Conservation (phyloP, 352 stramenopile species). For the Phytophthora hybrid region DNA sequence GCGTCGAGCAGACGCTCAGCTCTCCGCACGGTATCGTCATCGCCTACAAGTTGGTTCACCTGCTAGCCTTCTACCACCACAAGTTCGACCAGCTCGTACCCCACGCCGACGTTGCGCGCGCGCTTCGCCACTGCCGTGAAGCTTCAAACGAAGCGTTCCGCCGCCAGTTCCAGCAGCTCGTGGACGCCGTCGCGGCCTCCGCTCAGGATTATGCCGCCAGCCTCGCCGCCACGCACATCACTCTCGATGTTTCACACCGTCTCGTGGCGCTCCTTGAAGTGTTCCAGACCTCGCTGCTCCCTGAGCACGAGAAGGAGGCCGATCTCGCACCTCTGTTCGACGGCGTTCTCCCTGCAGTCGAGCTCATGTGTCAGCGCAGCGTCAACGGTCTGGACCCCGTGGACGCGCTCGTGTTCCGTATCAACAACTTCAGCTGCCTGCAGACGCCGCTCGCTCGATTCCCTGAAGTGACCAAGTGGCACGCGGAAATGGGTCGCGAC, state of each 20-base stretch:
- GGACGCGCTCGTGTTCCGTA: slow-evolving; percentile 70
- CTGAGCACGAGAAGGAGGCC: slow-evolving; percentile 57
- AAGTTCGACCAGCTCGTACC: slow-evolving; percentile 63
- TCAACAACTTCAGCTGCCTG: slow-evolving; percentile 82
- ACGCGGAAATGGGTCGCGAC: slow-evolving; percentile 38
- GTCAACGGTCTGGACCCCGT: slow-evolving; percentile 45
- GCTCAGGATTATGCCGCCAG: slow-evolving; percentile 70
- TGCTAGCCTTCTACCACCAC: slow-evolving; percentile 74
- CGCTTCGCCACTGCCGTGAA: slow-evolving; percentile 53
- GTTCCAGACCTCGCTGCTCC: slow-evolving; percentile 64
- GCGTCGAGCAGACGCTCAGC: slow-evolving; percentile 70
- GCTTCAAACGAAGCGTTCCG: slow-evolving; percentile 57
- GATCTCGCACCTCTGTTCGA: slow-evolving; percentile 68
- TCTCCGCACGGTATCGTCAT: slow-evolving; percentile 63
- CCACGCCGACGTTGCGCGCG: slow-evolving; percentile 39
- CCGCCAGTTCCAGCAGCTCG: slow-evolving; percentile 60
- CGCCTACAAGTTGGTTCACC: slow-evolving; percentile 73
- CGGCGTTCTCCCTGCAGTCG: slow-evolving; percentile 51
- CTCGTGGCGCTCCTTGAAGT: slow-evolving; percentile 67
- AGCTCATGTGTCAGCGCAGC: slow-evolving; percentile 60
- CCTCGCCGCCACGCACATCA: slow-evolving; percentile 62
- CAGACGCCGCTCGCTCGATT: slow-evolving; percentile 57
- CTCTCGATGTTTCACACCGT: slow-evolving; percentile 66
- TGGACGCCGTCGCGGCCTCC: slow-evolving; percentile 53
- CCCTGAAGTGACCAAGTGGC: slow-evolving; percentile 53